Evolutionary conservation across 2,329 filamentous ascomycete genomes (phyloP).

Genomic region (Trichoderma brevicompactum): DNA sequence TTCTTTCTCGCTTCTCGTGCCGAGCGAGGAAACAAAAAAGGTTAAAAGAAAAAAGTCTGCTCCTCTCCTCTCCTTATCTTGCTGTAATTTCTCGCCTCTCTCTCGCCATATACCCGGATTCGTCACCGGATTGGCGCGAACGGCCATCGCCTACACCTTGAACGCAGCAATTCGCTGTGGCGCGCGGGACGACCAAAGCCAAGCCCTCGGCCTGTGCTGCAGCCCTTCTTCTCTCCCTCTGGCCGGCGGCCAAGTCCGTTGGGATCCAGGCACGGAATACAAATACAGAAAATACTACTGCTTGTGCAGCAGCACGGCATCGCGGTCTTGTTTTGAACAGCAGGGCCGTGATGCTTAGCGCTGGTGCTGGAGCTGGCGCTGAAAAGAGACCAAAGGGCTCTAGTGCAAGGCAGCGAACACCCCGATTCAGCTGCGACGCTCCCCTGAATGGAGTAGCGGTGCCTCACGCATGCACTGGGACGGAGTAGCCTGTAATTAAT

Average conservation of each 20-base stretch:
- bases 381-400: constrained; percentile 8
- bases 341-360: not conserved
- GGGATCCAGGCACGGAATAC: too few species aligned
- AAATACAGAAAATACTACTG: too few species aligned
- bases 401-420: constrained; percentile 13
- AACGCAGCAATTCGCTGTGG: constrained; percentile 10
- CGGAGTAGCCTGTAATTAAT: constrained; percentile 14
- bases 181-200: not conserved
- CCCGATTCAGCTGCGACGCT: not conserved
- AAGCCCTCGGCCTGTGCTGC: too few species aligned
- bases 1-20: not conserved
- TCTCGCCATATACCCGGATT: constrained; percentile 6
- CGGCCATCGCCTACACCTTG: not conserved
- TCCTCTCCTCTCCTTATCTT: not conserved
- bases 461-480: not conserved
- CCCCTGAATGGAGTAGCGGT: constrained; percentile 12
- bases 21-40: not conserved
- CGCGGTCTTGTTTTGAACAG: too few species aligned
- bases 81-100: not conserved
- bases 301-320: too few species aligned
- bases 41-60: too few species aligned
- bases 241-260: too few species aligned
- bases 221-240: too few species aligned
- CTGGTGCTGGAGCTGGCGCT: constrained; percentile 10
- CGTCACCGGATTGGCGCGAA: constrained; percentile 22